Evolutionary conservation across 768 basidiomycete species (phyloP).

Genomic region (Serendipita sp.): DNA sequence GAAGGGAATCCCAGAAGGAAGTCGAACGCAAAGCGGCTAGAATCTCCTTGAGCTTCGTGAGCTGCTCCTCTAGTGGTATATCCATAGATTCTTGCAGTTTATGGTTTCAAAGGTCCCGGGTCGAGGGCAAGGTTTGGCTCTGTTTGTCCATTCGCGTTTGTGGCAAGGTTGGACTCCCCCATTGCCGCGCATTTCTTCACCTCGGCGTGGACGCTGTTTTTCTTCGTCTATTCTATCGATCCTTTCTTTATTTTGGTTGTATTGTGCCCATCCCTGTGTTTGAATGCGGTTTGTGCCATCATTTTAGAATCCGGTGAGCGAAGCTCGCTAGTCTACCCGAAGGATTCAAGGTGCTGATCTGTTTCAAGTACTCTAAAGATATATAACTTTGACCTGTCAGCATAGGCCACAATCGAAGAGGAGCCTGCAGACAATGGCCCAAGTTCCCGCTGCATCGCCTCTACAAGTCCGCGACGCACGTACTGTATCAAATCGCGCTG

Average conservation of each 20-base stretch:
- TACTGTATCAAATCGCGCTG: not conserved
- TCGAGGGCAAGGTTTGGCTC: no score
- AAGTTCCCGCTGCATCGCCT: not conserved
- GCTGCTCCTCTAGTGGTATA: not conserved
- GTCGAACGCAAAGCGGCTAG: not conserved
- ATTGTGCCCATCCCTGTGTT: not conserved
- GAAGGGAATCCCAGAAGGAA: not conserved
- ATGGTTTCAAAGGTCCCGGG: no score
- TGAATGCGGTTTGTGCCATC: not conserved
- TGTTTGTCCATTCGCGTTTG: no score
- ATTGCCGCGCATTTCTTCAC: not conserved
- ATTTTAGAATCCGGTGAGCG: not conserved
- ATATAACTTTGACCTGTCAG: not conserved
- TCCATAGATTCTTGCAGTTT: not conserved
- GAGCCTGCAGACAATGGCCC: not conserved
- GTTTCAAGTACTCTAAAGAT: not conserved
- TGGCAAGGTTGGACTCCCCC: not conserved
- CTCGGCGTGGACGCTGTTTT: not conserved
- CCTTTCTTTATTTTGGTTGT: not conserved
- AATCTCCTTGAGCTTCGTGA: not conserved
- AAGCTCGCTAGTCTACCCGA: not conserved
- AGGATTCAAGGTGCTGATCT: not conserved
- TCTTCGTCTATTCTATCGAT: not conserved
- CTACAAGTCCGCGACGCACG: conserved; percentile 2
- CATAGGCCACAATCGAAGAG: not conserved